Evolutionary conservation across 768 basidiomycete species (phyloP).

Genomic region (Leccinum subtestaceum): DNA sequence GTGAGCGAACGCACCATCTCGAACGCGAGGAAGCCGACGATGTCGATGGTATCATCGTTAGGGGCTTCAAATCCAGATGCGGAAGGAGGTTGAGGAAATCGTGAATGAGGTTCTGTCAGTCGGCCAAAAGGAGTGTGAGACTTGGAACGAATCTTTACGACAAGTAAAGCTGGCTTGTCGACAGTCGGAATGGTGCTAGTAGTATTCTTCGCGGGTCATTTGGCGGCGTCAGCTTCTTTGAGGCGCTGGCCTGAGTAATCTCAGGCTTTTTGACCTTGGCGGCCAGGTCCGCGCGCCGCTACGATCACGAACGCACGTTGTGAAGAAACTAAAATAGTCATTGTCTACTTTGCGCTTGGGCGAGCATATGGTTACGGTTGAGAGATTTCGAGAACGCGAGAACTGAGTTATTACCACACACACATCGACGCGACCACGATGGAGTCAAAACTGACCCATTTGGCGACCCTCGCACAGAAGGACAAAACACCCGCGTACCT

Average conservation of each 20-base stretch:
- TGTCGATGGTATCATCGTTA: slow-evolving; percentile 93
- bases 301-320: no score
- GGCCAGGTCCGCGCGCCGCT: no score
- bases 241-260: slow-evolving; percentile 49
- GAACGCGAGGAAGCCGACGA: slow-evolving; percentile 95
- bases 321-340: no score
- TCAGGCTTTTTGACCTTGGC: no score
- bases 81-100: slow-evolving; percentile 87
- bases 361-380: no score
- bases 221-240: slow-evolving; percentile 91
- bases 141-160: slow-evolving; percentile 33
- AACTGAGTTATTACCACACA: no score
- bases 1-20: slow-evolving; percentile 96
- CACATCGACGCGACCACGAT: slow-evolving; percentile 34
- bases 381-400: no score
- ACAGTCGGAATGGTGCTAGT: slow-evolving; percentile 95
- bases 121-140: not conserved
- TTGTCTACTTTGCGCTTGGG: no score
- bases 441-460: slow-evolving; percentile 65
- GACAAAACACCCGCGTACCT: slow-evolving; percentile 80
- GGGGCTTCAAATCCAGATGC: slow-evolving; percentile 79
- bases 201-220: slow-evolving; percentile 91
- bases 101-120: slow-evolving; percentile 13
- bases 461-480: slow-evolving; percentile 68
- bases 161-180: slow-evolving; percentile 96